A percentile compares a stretch with the other conserved stretches of the same genome.
Conservation (phyloP, 202 grass and related monocot species). For the Dendrocalamus latiflorus region DNA sequence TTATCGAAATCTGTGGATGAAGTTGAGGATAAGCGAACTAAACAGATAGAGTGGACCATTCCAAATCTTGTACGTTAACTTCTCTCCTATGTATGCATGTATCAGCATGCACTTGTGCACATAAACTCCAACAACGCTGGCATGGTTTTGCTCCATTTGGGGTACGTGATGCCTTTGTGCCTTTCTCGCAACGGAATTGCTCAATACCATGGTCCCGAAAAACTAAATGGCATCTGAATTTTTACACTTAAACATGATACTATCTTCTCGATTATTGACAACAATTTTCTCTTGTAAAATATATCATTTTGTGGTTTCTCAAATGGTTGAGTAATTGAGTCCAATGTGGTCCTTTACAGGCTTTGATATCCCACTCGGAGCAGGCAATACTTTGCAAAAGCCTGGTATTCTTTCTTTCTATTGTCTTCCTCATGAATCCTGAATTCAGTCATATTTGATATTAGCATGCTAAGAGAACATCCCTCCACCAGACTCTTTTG, state of each 20-base stretch:
- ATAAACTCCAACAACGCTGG: not conserved
- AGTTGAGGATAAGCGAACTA: slow-evolving; percentile 75
- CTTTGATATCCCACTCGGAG: slow-evolving; percentile 60
- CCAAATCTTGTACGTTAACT: no score
- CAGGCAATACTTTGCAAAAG: slow-evolving; percentile 84
- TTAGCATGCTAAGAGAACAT: not conserved
- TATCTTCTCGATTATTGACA: slow-evolving; percentile 8
- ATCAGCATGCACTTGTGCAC: not conserved
- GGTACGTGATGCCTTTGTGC: not conserved
- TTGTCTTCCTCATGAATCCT: not conserved
- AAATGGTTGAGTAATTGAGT: slow-evolving; percentile 20
- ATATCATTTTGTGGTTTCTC: not conserved
- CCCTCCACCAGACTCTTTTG: slow-evolving; percentile 2
- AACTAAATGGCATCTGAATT: not conserved
- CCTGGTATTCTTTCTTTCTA: slow-evolving; percentile 53
- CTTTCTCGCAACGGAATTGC: not conserved
- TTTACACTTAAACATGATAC: not conserved
- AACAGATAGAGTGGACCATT: slow-evolving; percentile 59
- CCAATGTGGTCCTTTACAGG: no score
- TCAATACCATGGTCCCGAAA: not conserved
- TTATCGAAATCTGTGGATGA: slow-evolving; percentile 62
- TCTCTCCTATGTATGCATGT: not conserved
- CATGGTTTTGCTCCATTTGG: not conserved
- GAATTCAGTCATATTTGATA: not conserved
- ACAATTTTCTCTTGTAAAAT: not conserved